Percentiles rank a stretch among this genome's conserved stretches.
These are phyloP conservation scores for Escovopsis sp. DNA, from an alignment of 2,329 filamentous ascomycete genomes.

Conservation along the genomic window DNA sequence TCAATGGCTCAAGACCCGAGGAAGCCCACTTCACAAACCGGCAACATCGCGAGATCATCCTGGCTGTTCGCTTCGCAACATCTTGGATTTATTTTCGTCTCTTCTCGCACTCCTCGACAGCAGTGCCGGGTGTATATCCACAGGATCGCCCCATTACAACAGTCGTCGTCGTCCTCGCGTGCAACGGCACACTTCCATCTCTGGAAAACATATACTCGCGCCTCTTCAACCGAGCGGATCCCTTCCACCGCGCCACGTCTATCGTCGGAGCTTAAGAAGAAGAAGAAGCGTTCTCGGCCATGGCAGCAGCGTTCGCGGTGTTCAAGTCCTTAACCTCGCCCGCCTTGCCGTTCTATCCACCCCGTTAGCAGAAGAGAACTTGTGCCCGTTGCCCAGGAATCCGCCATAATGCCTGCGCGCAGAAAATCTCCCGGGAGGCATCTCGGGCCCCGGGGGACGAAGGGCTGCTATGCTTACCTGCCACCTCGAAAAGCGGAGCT, in stretches of 20 bases:
- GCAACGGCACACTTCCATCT: not conserved
- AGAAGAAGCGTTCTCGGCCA: slow-evolving; percentile 23
- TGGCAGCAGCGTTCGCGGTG: slow-evolving; percentile 33
- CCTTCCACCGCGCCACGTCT: not conserved
- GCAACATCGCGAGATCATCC: too few species aligned
- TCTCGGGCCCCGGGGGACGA: too few species aligned
- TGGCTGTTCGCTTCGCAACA: too few species aligned
- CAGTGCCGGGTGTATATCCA: slow-evolving; percentile 14
- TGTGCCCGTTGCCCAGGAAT: not conserved
- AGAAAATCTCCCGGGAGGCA: not conserved
- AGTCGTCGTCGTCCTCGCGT: slow-evolving; percentile 10
- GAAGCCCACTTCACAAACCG: too few species aligned
- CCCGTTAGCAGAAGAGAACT: not conserved
- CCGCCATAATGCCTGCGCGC: not conserved
- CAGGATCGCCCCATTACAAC: slow-evolving; percentile 10
- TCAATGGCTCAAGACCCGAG: too few species aligned
- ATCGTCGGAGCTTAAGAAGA: slow-evolving; percentile 9
- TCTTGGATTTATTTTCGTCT: slow-evolving; percentile 13
- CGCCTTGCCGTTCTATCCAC: slow-evolving; percentile 81
- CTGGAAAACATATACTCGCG: not conserved
- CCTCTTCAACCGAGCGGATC: not conserved
- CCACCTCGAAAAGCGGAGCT: slow-evolving; percentile 89
- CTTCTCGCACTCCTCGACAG: slow-evolving; percentile 9
- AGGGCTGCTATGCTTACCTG: slow-evolving; percentile 41
- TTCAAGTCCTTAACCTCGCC: slow-evolving; percentile 65